Conservation (phyloP, 2,329 filamentous ascomycete species). For the Aspergillus piperis region DNA sequence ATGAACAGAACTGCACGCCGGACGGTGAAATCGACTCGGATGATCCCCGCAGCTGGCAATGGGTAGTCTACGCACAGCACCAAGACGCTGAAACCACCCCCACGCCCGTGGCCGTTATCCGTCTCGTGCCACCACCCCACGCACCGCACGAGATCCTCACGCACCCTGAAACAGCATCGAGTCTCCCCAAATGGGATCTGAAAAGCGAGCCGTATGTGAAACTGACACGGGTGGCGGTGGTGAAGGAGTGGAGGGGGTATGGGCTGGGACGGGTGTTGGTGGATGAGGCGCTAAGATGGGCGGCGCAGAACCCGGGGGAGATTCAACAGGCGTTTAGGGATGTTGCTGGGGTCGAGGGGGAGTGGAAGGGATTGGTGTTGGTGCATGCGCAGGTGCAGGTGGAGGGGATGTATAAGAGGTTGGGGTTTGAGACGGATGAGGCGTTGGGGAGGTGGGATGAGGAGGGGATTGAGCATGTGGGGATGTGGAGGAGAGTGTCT, state of each 20-base stretch:
- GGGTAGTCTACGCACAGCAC: constrained; percentile 71
- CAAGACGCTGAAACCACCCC: constrained; percentile 33
- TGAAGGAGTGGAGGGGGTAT: constrained; percentile 64
- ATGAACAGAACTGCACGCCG: constrained; percentile 58
- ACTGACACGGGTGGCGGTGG: constrained; percentile 73
- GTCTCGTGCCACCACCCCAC: constrained; percentile 81
- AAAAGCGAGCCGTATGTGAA: constrained; percentile 75
- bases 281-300: constrained; percentile 68
- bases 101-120: constrained; percentile 71
- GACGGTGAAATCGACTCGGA: constrained; percentile 79
- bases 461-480: constrained; percentile 80
- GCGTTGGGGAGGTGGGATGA: constrained; percentile 76
- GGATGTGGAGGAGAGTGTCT: constrained; percentile 68
- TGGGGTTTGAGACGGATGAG: constrained; percentile 75
- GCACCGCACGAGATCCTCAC: constrained; percentile 54
- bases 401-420: constrained; percentile 65
- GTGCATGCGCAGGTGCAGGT: constrained; percentile 75
- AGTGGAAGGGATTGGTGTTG: constrained; percentile 74
- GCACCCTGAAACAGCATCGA: constrained; percentile 22
- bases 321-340: constrained; percentile 32
- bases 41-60: constrained; percentile 78
- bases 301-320: constrained; percentile 59
- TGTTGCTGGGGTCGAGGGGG: constrained; percentile 42
- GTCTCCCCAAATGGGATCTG: constrained; percentile 35
- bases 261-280: constrained; percentile 68